Base-by-base conservation (phyloP, 108 stramenopile species). In the Schizochytrium sp. region DNA sequence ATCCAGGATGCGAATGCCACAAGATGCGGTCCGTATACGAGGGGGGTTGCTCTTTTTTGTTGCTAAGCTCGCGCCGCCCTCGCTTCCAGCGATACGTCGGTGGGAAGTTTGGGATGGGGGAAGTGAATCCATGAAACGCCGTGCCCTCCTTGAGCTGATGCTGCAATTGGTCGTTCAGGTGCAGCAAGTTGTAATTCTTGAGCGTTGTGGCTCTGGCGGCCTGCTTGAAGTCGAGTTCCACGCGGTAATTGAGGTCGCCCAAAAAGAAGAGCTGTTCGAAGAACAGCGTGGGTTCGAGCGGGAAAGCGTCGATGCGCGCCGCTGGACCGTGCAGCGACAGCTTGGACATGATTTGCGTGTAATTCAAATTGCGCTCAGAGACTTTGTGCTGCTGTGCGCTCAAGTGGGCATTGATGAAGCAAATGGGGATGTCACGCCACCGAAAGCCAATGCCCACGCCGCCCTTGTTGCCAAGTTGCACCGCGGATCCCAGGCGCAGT, bases 391-490 rank as follows among this genome's bases (percentile, higher is more conserved):
- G 92, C 51, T 92, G 92, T 5, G 93, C 93, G 5, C 89, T 72
- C 18, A 93, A 88, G 53, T 93, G 93, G 34, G 88, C 72, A 48
- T 91, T 92, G 45, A 92, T 51, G 60, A 93, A 90, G 25, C 43
- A 43, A 45, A 93, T 58, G 18, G 89, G 60, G 6, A 53, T 55
- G 18, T 58, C 58, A 16, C 88, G 83, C 58, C 92, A 58, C 23
- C 51, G 48, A 14, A 93, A 58, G 29, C 63, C 41, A 48, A 91
- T 57, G 43, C 91, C 92, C 43, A 93, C 72, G n/a, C 89, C 93
- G 23, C 93, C 93, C 87, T 93, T 93, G 88, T 93, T 93, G 34
- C 91, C 91, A 12, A 93, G 72, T 28, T 93, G 89, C 29, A 47
- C 51, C 0, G 48, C 76, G 8, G 41, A 28, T 10, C 63, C 63